These are phyloP conservation scores for Sabuloglossum arenarium DNA, from an alignment of 495 filamentous ascomycete species.

Conservation along the genomic window DNA sequence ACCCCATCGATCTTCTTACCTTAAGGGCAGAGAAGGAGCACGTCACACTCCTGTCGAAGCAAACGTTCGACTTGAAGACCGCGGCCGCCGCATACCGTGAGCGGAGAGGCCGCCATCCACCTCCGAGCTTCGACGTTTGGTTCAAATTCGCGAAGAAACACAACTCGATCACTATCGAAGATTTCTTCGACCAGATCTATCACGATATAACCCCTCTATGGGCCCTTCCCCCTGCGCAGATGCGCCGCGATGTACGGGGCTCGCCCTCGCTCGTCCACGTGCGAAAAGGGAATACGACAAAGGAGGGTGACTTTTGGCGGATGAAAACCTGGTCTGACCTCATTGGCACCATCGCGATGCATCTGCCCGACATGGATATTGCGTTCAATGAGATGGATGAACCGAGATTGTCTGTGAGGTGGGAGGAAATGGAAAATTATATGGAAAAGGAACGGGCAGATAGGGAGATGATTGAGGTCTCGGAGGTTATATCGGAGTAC, in stretches of 20 bases:
- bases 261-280: constrained; percentile 11
- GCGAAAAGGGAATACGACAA: constrained; percentile 10
- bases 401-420: constrained; percentile 50
- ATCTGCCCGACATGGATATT: constrained; percentile 62
- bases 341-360: constrained; percentile 16
- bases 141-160: not conserved
- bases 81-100: constrained; percentile 23
- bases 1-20: constrained; percentile 29
- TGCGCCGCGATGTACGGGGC: constrained; percentile 23
- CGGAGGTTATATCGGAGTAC: constrained; percentile 8
- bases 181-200: constrained; percentile 51
- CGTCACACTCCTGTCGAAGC: constrained; percentile 20
- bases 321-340: not conserved
- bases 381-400: constrained; percentile 63
- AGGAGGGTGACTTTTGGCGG: constrained; percentile 2
- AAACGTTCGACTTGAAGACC: constrained; percentile 17
- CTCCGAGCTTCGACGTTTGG: constrained; percentile 22
- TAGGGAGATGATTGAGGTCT: constrained; percentile 1
- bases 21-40: constrained; percentile 19
- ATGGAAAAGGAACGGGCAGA: constrained; percentile 9
- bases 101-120: constrained; percentile 27
- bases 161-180: constrained; percentile 43
- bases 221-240: constrained; percentile 36
- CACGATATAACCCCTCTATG: constrained; percentile 53
- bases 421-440: constrained; percentile 16